Percentiles rank a stretch among this genome's conserved stretches.
Conservation (phyloP, 1,284 basidiomycete genomes). For the Fomitopsis pinicola region DNA sequence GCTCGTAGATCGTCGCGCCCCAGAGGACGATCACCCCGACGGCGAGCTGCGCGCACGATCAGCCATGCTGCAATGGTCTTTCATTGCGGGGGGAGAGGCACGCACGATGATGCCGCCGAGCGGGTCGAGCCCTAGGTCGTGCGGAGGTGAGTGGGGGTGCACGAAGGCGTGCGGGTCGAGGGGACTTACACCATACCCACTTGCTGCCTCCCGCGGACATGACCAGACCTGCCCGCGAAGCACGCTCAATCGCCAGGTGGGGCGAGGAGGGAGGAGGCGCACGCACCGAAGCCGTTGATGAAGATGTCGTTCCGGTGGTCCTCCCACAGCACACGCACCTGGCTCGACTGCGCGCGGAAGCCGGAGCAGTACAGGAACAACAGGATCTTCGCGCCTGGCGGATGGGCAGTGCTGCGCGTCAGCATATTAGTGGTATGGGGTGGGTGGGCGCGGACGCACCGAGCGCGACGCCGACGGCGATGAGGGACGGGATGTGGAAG, state of each 20-base stretch:
- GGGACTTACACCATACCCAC: constrained; percentile 72
- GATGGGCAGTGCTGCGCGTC: background rate
- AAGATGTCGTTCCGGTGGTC: constrained; percentile 92
- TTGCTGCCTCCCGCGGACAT: constrained; percentile 91
- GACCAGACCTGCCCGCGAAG: constrained; percentile 59
- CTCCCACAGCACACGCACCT: constrained; percentile 93
- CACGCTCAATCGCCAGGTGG: constrained; percentile 6
- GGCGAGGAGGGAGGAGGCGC: background rate
- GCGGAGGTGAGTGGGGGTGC: background rate
- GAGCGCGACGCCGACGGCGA: constrained; percentile 81
- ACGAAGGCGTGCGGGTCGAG: background rate
- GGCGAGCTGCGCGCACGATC: constrained; percentile 52
- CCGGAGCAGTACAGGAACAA: constrained; percentile 88
- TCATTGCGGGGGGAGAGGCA: background rate
- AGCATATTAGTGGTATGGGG: constrained; percentile 1
- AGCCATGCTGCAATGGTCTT: no score
- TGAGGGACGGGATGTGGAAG: constrained; percentile 79
- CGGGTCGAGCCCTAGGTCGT: constrained; percentile 66
- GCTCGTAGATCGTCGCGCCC: constrained; percentile 68
- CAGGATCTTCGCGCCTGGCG: constrained; percentile 72
- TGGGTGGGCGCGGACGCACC: constrained; percentile 36
- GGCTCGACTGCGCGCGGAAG: constrained; percentile 77
- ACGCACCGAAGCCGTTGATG: constrained; percentile 71
- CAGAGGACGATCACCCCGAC: constrained; percentile 80
- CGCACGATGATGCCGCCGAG: constrained; percentile 74